Percentiles rank a stretch among this genome's conserved stretches.
phyloP scores from a whole-genome alignment of 306 rosid genomes.

The Malus asiatica region DNA sequence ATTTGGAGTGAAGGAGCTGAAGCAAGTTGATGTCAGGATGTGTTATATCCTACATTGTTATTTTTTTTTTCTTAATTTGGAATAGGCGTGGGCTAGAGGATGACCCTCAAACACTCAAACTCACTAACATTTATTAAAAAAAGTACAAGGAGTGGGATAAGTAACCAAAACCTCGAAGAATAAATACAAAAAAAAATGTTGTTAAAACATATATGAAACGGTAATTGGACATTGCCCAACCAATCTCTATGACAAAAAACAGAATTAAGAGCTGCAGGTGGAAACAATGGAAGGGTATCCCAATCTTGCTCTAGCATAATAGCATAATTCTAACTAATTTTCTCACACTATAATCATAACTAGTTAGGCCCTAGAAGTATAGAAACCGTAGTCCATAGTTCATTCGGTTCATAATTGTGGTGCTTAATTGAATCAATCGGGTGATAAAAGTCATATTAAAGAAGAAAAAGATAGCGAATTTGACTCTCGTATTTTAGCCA shows the following conservation, averaged over 20 bases:
- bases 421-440: background rate
- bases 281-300: no score
- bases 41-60: background rate
- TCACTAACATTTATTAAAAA: background rate
- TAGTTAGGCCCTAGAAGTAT: background rate
- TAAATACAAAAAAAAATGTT: no score
- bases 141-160: background rate
- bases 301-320: no score
- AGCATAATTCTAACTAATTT: no score
- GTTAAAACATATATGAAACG: background rate
- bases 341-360: background rate
- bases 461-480: no score
- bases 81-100: no score
- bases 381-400: background rate
- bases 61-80: no score
- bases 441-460: no score
- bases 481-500: no score
- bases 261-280: background rate
- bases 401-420: background rate
- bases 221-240: background rate
- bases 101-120: no score
- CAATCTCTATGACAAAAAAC: background rate
- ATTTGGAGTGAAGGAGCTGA: background rate
- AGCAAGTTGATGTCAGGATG: background rate
- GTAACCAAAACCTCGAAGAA: no score